A percentile compares a stretch with the other conserved stretches of the same genome.
phyloP scores from a whole-genome alignment of 768 basidiomycete genomes.

The Kwoniella sp. region DNA sequence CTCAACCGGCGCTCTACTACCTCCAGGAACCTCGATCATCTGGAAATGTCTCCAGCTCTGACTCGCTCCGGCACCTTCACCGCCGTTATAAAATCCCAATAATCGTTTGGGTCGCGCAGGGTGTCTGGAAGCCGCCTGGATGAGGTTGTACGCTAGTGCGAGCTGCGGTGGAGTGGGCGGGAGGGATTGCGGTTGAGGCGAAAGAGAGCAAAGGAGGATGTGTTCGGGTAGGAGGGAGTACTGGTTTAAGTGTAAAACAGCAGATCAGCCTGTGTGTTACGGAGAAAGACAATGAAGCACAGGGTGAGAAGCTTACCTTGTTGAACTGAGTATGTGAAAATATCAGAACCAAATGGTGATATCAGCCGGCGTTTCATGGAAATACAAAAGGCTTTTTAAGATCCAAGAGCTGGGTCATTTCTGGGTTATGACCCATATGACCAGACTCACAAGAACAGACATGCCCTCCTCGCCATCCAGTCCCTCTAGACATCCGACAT shows the following conservation, averaged over 20 bases:
- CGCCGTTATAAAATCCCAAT: conserved; percentile 91
- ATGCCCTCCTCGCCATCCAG: conserved; percentile 62
- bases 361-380: not conserved
- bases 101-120: conserved; percentile 58
- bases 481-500: conserved; percentile 70
- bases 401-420: not conserved
- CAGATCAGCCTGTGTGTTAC: not conserved
- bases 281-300: no score
- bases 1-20: conserved; percentile 70
- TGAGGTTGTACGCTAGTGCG: conserved; percentile 71
- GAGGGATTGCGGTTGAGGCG: conserved; percentile 65
- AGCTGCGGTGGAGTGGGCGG: conserved; percentile 80
- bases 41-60: conserved; percentile 92
- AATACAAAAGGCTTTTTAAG: no score
- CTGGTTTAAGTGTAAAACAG: conserved; percentile 28
- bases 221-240: conserved; percentile 81
- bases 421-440: not conserved
- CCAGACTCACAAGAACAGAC: conserved; percentile 49
- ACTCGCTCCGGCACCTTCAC: conserved; percentile 69
- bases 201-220: conserved; percentile 65
- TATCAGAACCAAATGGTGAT: not conserved
- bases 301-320: conserved; percentile 29
- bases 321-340: conserved; percentile 30
- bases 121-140: conserved; percentile 68
- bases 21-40: conserved; percentile 70